Conservation (phyloP, 164 flowering plant genomes). For the Amborella trichopoda region DNA sequence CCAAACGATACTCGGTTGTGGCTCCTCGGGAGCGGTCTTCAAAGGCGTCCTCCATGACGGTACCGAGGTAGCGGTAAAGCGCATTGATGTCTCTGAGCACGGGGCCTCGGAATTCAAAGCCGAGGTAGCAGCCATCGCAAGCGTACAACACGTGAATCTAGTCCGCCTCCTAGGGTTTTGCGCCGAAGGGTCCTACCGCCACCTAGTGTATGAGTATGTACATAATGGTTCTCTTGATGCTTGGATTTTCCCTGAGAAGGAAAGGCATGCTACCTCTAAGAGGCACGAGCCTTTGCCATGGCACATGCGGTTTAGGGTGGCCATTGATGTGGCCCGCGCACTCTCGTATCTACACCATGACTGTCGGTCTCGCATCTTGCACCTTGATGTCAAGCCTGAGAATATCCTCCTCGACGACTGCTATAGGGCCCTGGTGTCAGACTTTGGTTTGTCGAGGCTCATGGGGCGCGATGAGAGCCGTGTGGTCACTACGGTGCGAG, state of each 20-base stretch:
- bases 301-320: constrained; percentile 54
- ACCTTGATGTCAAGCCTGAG: constrained; percentile 91
- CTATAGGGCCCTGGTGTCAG: constrained; percentile 49
- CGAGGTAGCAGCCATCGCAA: constrained; percentile 76
- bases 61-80: constrained; percentile 64
- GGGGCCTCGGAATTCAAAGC: constrained; percentile 73
- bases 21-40: constrained; percentile 73
- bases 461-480: constrained; percentile 73
- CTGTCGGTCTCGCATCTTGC: constrained; percentile 61
- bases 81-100: constrained; percentile 45
- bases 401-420: constrained; percentile 73
- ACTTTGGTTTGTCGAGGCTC: constrained; percentile 83
- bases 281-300: constrained; percentile 48
- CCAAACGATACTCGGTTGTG: constrained; percentile 42
- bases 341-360: constrained; percentile 78
- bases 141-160: constrained; percentile 75
- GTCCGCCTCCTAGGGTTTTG: constrained; percentile 68
- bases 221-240: constrained; percentile 58
- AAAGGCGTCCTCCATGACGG: constrained; percentile 74
- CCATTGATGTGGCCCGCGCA: constrained; percentile 71
- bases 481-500: constrained; percentile 49
- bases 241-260: constrained; percentile 63
- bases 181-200: constrained; percentile 31
- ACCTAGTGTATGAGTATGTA: constrained; percentile 60
- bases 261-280: neutral